These are phyloP conservation scores for Monosporascus sp. DNA, from an alignment of 2,329 filamentous ascomycete species.

Conservation along the genomic window DNA sequence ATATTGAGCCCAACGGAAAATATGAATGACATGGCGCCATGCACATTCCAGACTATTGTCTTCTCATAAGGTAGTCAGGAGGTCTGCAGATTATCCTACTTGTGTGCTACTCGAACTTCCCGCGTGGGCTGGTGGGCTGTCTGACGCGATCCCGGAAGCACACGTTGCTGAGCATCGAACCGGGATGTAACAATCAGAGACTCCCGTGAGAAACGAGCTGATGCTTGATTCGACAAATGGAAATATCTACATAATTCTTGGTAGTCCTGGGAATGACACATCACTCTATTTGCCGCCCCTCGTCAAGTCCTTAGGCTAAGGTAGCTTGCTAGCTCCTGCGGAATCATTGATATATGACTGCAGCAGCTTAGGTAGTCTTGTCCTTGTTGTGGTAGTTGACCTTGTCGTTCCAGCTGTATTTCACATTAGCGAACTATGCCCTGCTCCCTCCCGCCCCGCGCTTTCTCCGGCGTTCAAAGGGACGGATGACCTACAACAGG, in stretches of 20 bases:
- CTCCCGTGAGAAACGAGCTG: background rate
- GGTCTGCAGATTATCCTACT: too few relatives aligned
- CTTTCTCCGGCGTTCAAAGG: background rate
- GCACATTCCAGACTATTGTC: too few relatives aligned
- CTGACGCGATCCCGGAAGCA: too few relatives aligned
- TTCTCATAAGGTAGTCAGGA: too few relatives aligned
- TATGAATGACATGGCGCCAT: too few relatives aligned
- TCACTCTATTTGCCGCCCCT: background rate
- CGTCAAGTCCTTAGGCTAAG: background rate
- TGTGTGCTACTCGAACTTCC: too few relatives aligned
- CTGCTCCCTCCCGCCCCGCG: background rate
- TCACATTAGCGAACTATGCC: conserved; percentile 12
- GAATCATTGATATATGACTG: background rate
- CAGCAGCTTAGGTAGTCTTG: conserved; percentile 48
- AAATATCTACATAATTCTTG: background rate
- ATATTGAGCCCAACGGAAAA: too few relatives aligned
- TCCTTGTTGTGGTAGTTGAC: conserved; percentile 98
- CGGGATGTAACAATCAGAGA: background rate
- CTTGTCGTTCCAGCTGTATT: conserved; percentile 76
- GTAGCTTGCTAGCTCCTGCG: background rate
- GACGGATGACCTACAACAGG: conserved; percentile 51
- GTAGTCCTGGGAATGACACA: background rate
- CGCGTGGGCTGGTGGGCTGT: background rate
- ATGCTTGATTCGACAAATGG: background rate
- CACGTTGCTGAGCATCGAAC: too few relatives aligned